Conservation (phyloP, 768 basidiomycete genomes). For the Nidularia pulvinata region DNA sequence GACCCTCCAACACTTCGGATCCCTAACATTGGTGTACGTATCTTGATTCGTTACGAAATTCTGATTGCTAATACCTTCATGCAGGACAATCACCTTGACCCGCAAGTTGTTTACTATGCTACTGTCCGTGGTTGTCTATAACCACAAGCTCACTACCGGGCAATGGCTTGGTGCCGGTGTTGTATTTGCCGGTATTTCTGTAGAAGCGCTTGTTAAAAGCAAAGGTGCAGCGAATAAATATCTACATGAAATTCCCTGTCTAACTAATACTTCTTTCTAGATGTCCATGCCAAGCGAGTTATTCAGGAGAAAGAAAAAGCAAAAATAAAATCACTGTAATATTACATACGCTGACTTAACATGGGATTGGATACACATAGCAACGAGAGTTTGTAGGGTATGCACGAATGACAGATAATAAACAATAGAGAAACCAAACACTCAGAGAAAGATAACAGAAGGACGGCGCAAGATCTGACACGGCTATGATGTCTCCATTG, state of each 20-base stretch:
- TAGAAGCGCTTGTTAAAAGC: conserved; percentile 91
- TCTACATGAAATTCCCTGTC: too few species aligned
- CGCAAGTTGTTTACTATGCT: conserved; percentile 99
- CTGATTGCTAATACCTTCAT: too few species aligned
- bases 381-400: not conserved
- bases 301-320: conserved; percentile 85
- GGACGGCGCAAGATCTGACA: not conserved
- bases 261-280: conserved; percentile 35
- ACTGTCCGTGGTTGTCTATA: conserved; percentile 89
- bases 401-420: not conserved
- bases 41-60: not conserved
- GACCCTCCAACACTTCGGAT: conserved; percentile 90
- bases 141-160: conserved; percentile 78
- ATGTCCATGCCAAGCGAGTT: conserved; percentile 79
- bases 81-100: conserved; percentile 92
- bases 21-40: conserved; percentile 79
- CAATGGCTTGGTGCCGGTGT: conserved; percentile 94
- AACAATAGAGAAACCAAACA: conserved; percentile 1
- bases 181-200: conserved; percentile 94
- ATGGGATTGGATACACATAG: not conserved
- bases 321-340: conserved; percentile 75
- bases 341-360: conserved; percentile 10
- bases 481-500: conserved; percentile 47
- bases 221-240: too few species aligned
- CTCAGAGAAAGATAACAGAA: conserved; percentile 5